Percentiles rank a stretch among this genome's conserved stretches.
phyloP scores from a whole-genome alignment of 2,329 filamentous ascomycete genomes.

The Myriosclerotinia curreyana region DNA sequence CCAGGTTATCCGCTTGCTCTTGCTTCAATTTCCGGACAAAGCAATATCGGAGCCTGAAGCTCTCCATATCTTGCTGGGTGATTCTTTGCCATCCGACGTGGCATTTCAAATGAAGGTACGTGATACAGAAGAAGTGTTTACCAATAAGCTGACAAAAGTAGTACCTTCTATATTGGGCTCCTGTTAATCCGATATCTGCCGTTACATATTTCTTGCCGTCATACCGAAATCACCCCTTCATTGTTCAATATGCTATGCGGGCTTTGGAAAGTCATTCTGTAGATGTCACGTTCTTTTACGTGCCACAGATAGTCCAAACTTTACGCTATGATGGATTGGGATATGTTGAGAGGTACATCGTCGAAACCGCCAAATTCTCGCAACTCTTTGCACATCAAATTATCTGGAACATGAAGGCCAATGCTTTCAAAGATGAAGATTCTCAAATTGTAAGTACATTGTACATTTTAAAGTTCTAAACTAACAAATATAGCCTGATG shows the following conservation, averaged over 20 bases:
- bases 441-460: conserved; percentile 65
- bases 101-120: conserved; percentile 77
- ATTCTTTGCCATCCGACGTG: conserved; percentile 73
- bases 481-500: conserved; percentile 62
- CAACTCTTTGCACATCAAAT: conserved; percentile 98
- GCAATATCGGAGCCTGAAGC: conserved; percentile 79
- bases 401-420: conserved; percentile 99
- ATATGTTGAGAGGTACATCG: conserved; percentile 93
- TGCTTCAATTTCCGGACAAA: conserved; percentile 81
- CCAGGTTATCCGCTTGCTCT: conserved; percentile 72
- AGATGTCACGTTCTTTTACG: conserved; percentile 98
- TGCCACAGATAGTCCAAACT: conserved; percentile 95
- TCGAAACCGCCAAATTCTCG: conserved; percentile 97
- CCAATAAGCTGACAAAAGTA: conserved; percentile 43
- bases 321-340: conserved; percentile 89
- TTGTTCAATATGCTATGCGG: conserved; percentile 95
- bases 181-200: conserved; percentile 88
- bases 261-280: conserved; percentile 90
- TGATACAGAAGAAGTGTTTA: neutral
- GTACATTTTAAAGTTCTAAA: conserved; percentile 11
- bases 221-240: conserved; percentile 86
- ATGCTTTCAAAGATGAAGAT: conserved; percentile 96
- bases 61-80: conserved; percentile 76
- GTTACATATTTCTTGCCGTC: conserved; percentile 90
- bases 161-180: conserved; percentile 90